phyloP scores from a whole-genome alignment of 345 rosid genomes.

The Gossypium mustelinum region DNA sequence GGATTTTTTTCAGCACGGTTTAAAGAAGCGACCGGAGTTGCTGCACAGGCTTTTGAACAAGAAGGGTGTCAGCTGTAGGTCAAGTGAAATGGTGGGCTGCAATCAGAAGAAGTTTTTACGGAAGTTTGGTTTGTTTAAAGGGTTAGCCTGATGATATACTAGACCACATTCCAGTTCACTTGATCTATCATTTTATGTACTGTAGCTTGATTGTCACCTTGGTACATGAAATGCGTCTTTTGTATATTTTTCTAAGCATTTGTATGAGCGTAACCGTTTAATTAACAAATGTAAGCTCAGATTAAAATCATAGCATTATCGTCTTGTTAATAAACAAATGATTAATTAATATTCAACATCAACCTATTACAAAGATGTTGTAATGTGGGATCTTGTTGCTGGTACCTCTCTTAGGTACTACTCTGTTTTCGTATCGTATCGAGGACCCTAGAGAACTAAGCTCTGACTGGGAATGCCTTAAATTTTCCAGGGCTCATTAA shows the following conservation, averaged over 20 bases:
- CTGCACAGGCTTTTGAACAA: slow-evolving; percentile 53
- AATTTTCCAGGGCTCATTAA: background rate
- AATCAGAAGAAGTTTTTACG: slow-evolving; percentile 47
- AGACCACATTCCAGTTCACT: slow-evolving; percentile 3
- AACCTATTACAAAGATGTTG: background rate
- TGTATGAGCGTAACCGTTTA: no score
- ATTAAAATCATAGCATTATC: no score
- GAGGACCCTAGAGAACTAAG: no score
- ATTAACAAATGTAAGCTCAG: no score
- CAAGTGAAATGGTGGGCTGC: slow-evolving; percentile 69
- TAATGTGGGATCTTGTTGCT: background rate
- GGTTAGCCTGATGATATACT: slow-evolving; percentile 24
- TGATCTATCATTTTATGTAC: slow-evolving; percentile 15
- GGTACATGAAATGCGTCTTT: slow-evolving; percentile 5
- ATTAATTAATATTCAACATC: background rate
- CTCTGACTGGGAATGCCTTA: background rate
- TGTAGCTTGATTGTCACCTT: slow-evolving; percentile 5
- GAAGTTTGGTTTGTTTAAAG: slow-evolving; percentile 47
- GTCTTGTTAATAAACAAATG: background rate
- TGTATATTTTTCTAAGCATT: slow-evolving; percentile 11
- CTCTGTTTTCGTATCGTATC: no score
- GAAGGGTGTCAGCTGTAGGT: slow-evolving; percentile 52
- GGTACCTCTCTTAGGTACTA: no score
- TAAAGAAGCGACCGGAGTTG: slow-evolving; percentile 57
- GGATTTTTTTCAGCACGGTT: slow-evolving; percentile 61